Base-by-base conservation (phyloP, 2,329 filamentous ascomycete species). In the Calonectria montana region DNA sequence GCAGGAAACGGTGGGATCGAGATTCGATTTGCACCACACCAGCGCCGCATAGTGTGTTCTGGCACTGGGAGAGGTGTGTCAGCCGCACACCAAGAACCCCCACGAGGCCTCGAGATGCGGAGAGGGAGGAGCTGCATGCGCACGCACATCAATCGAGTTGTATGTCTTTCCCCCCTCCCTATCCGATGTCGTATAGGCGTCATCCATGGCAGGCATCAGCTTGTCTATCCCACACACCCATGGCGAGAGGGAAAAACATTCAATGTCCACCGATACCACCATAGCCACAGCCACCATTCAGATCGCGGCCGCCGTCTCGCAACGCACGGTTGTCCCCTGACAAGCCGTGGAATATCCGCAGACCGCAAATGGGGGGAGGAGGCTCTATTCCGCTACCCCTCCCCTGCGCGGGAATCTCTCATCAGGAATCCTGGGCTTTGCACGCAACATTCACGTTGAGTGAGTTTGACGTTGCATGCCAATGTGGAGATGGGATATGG, bases 401-500 rank as follows among this genome's bases (percentile, higher is more conserved):
- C 48, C 27, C 61, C 55, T 39, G 53, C 21, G 10, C 31, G 53
- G 23, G 10, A 23, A 57, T 57, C n/a, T 50, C 47, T 65, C 39
- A 12, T 47, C 25, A 23, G n/a, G 57, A 27, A 64, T 67, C 62
- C 27, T 67, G 61, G 61, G 57, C 13, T 57, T 67, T 37, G 48
- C 47, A 69, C 59, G 48, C 48, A 48, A 55, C 15, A 5, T 59
- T 59, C 31, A 39, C 53, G 53, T 21, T 23, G 50, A 55, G 29
- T 31, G 41, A 47, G 50, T 71, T 72, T 66, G 71, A 67, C 25
- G 41, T 67, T 57, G 70, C 67, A 73, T 75, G 72, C 61, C 43
- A 53, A 68, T 59, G 75, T 76, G 75, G 75, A 63, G 71, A 57
- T 37, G 59, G 65, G 71, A 74, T 70, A 41, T 55, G 47, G 63